Percentiles rank a stretch among this genome's conserved stretches.
Conservation (phyloP, 2,329 filamentous ascomycete species). For the Alternaria sp. region DNA sequence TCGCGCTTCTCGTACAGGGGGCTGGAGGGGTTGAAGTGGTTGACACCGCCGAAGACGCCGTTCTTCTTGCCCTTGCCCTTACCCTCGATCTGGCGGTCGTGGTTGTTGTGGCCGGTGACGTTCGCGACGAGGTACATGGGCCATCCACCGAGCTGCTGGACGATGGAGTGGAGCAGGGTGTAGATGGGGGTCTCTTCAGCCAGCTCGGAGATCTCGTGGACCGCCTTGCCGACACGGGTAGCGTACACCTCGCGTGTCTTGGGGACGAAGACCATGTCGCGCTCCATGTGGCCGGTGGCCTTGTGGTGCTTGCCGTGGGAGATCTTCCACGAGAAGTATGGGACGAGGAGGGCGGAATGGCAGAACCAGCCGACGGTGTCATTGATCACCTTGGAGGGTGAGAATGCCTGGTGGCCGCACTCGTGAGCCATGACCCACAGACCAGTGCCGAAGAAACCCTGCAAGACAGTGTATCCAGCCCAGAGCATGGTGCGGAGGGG, state of each 20-base stretch:
- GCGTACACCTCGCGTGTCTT: slow-evolving; percentile 87
- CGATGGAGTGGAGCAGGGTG: slow-evolving; percentile 76
- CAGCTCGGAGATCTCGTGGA: slow-evolving; percentile 86
- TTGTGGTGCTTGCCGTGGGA: slow-evolving; percentile 99
- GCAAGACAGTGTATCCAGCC: slow-evolving; percentile 77
- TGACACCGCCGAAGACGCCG: slow-evolving; percentile 81
- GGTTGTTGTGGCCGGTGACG: slow-evolving; percentile 95
- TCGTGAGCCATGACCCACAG: slow-evolving; percentile 97
- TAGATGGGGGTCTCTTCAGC: slow-evolving; percentile 93
- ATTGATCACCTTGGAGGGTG: slow-evolving; percentile 88
- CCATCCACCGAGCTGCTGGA: slow-evolving; percentile 93
- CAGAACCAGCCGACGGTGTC: slow-evolving; percentile 91
- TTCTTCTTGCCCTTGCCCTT: slow-evolving; percentile 93
- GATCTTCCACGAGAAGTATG: slow-evolving; percentile 99
- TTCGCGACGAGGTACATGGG: slow-evolving; percentile 90
- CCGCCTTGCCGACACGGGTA: slow-evolving; percentile 74
- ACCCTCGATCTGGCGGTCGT: slow-evolving; percentile 89
- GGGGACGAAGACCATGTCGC: slow-evolving; percentile 99
- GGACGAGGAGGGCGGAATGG: slow-evolving; percentile 88
- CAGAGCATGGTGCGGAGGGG: slow-evolving; percentile 72
- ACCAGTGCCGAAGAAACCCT: slow-evolving; percentile 93
- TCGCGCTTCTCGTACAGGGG: slow-evolving; percentile 93
- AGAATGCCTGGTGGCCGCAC: slow-evolving; percentile 97
- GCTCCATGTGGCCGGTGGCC: slow-evolving; percentile 94
- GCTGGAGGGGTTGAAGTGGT: slow-evolving; percentile 91